These are phyloP conservation scores for Penicillium sp. DNA, from an alignment of 2,329 filamentous ascomycete genomes.

Conservation along the genomic window DNA sequence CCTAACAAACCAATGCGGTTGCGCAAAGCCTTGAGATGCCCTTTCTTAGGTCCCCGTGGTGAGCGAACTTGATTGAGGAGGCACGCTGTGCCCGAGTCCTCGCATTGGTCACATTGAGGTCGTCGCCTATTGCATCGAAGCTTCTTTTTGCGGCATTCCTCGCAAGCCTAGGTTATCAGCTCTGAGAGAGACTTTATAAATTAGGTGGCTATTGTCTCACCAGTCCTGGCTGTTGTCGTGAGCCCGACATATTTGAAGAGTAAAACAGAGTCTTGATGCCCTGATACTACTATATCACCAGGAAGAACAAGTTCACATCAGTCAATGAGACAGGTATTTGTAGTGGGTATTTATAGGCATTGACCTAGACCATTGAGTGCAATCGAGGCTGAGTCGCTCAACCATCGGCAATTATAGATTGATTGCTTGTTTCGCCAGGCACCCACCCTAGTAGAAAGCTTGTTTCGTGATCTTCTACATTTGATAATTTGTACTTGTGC, in stretches of 20 bases:
- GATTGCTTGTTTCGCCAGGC: background rate
- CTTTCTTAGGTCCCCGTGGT: slow-evolving; percentile 24
- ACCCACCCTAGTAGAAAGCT: background rate
- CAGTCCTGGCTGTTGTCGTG: slow-evolving; percentile 7
- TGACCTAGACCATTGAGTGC: background rate
- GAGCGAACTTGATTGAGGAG: slow-evolving; percentile 21
- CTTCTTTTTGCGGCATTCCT: slow-evolving; percentile 26
- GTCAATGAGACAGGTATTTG: background rate
- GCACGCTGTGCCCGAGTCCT: slow-evolving; percentile 23
- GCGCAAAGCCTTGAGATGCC: slow-evolving; percentile 23
- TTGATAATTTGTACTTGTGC: background rate
- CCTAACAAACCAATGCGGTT: slow-evolving; percentile 21
- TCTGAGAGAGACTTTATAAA: background rate
- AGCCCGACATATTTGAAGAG: background rate
- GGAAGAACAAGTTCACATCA: background rate
- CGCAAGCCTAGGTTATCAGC: slow-evolving; percentile 17
- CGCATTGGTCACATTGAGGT: slow-evolving; percentile 24
- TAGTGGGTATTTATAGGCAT: background rate
- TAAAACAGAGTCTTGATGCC: background rate
- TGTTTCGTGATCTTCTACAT: background rate
- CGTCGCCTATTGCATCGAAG: slow-evolving; percentile 23
- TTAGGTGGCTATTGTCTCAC: background rate
- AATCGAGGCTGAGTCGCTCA: background rate
- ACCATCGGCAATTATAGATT: background rate
- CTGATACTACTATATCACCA: background rate